phyloP scores from a whole-genome alignment of 78 protist genomes.

The Isochrysis galbana region DNA sequence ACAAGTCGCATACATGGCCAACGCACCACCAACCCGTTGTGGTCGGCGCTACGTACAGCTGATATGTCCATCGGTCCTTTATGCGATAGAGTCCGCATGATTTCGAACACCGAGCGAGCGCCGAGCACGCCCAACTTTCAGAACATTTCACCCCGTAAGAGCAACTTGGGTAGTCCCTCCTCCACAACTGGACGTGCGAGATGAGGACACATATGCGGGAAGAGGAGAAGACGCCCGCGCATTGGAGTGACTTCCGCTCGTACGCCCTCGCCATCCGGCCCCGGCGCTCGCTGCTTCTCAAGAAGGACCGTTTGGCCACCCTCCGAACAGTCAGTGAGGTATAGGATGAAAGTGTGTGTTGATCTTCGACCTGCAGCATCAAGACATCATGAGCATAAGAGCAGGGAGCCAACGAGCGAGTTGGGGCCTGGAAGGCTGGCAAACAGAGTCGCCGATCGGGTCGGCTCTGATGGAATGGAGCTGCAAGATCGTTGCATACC shows the following conservation, averaged over 20 bases:
- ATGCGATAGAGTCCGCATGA: not conserved
- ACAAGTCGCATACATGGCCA: no score
- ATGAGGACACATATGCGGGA: slow-evolving; percentile 35
- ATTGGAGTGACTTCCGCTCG: not conserved
- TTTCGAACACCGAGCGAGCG: not conserved
- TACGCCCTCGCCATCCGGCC: not conserved
- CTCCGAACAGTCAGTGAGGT: not conserved
- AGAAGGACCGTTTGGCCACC: slow-evolving; percentile 21
- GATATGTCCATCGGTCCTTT: no score
- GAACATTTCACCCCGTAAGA: not conserved
- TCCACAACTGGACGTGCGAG: slow-evolving; percentile 9
- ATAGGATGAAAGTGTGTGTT: not conserved
- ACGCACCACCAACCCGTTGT: no score
- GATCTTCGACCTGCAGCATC: not conserved
- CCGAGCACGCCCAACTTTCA: no score
- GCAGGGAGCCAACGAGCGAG: no score
- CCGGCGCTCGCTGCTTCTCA: not conserved
- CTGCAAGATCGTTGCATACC: no score
- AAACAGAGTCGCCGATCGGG: not conserved
- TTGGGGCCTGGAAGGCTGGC: no score
- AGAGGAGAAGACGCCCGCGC: slow-evolving; percentile 23
- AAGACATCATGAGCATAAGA: no score
- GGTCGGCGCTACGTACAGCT: no score
- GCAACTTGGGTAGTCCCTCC: slow-evolving; percentile 1
- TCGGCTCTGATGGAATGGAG: not conserved